Evolutionary conservation across 106 monocot species (phyloP), one percentile per base, ranked within the genome.

Genomic region (Xerophyta viscosa): DNA sequence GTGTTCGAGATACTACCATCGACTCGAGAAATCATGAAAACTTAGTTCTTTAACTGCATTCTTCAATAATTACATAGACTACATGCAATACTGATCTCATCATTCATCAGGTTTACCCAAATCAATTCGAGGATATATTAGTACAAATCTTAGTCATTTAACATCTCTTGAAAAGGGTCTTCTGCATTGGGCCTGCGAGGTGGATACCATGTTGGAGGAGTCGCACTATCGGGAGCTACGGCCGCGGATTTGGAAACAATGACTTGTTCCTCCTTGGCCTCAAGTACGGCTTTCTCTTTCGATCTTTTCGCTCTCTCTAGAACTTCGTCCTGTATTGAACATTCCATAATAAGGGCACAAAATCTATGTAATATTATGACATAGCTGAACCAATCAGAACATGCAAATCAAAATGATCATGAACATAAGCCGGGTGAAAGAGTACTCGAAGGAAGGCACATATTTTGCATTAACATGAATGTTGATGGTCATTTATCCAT

Each of bases 221-320:
- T 42, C 17, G 27, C n/a, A 41, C 37, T 15, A 20, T 15, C n/a
- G 23, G 66, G 21, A 52, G 53, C 23, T 28, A 24, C 39, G 14
- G 29, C 24, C 11, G 57, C 41, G 29, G 76, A 50, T 41, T 62
- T 73, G 22, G 72, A 45, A 48, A 52, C 31, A 42, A 46, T 30
- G 6, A 30, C 44, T 41, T 60, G 58, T 29, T 47, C 63, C n/a
- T 70, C 70, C 24, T 50, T 62, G n/a, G 58, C 72, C 54, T 86
- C 80, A 30, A 77, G 27, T 51, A 80, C 86, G 31, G 86, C 86
- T 76, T 64, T 71, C 27, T 77, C 80, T 59, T 81, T 81, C 4
- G 86, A 76, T 52, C 47, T 81, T 41, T 70, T 70, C 12, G 86
- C 86, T 60, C 77, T 77, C 55, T 70, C 55, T 29, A 80, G 13